Conservation (phyloP, 805 yeast genomes). For the Metschnikowia colocasiae region DNA sequence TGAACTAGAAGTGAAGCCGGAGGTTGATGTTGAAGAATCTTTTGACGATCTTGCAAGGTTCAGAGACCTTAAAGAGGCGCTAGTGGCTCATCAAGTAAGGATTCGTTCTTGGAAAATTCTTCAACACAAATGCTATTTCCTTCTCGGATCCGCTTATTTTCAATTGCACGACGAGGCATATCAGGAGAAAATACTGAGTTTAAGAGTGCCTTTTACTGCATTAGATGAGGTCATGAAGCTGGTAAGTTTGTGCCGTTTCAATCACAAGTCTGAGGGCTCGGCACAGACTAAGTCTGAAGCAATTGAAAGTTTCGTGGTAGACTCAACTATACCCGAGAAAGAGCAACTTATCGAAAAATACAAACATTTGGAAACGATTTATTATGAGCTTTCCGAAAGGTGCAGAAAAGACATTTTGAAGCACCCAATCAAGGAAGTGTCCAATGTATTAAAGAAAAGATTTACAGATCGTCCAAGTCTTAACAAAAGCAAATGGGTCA, state of each 20-base stretch:
- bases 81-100: constrained; percentile 25
- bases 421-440: constrained; percentile 38
- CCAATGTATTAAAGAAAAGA: constrained; percentile 22
- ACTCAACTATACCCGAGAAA: background rate
- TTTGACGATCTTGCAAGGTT: constrained; percentile 7
- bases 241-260: constrained; percentile 1
- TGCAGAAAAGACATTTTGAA: constrained; percentile 51
- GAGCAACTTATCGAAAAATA: constrained; percentile 24
- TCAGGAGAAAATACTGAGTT: constrained; percentile 20
- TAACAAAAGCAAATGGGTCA: constrained; percentile 16
- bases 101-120: constrained; percentile 53
- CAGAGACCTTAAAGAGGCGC: constrained; percentile 22
- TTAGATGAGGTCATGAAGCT: constrained; percentile 1
- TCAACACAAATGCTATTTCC: constrained; percentile 73
- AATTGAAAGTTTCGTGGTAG: background rate
- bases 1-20: background rate
- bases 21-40: background rate
- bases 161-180: constrained; percentile 45
- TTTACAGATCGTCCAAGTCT: constrained; percentile 22
- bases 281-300: background rate
- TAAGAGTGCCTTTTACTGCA: constrained; percentile 10
- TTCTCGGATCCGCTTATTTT: constrained; percentile 69
- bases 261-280: background rate
- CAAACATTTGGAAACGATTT: constrained; percentile 46
- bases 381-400: constrained; percentile 58